These are phyloP conservation scores for Mycena latifolia DNA, from an alignment of 768 basidiomycete species.

Conservation along the genomic window DNA sequence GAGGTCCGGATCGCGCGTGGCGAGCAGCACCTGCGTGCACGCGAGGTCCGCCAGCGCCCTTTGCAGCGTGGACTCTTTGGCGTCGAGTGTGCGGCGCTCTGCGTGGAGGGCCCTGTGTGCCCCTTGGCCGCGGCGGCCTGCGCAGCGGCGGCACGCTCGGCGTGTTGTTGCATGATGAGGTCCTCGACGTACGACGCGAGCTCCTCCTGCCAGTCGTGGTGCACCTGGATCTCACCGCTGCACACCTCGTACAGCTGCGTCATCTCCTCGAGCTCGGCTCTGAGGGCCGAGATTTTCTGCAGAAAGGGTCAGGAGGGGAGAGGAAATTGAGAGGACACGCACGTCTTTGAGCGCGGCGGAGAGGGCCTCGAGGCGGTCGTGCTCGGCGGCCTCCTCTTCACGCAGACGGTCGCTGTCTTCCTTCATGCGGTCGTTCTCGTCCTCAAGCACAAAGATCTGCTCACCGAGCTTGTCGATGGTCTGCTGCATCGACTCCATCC, in stretches of 20 bases:
- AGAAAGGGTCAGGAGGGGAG: neutral
- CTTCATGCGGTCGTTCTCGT: constrained; percentile 82
- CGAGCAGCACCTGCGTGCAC: constrained; percentile 71
- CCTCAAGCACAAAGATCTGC: constrained; percentile 87
- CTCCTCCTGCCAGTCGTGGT: constrained; percentile 81
- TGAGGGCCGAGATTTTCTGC: constrained; percentile 78
- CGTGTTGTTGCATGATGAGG: constrained; percentile 71
- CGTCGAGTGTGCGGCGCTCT: too few relatives aligned
- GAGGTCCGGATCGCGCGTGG: constrained; percentile 83
- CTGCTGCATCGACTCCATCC: constrained; percentile 77
- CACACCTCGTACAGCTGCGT: constrained; percentile 75
- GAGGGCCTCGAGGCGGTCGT: too few relatives aligned
- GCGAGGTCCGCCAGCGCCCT: constrained; percentile 73
- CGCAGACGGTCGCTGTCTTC: constrained; percentile 76
- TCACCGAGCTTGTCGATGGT: constrained; percentile 88
- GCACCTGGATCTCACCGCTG: constrained; percentile 71
- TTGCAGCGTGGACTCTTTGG: too few relatives aligned
- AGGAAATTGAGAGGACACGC: constrained; percentile 32
- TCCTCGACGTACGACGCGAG: constrained; percentile 81
- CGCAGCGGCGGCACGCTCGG: constrained; percentile 70
- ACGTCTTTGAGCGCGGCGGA: too few relatives aligned
- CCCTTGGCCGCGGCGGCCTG: too few relatives aligned
- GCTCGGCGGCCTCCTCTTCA: constrained; percentile 81
- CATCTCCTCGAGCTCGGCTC: constrained; percentile 74
- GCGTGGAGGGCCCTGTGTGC: too few relatives aligned